Conservation (phyloP, 2,329 filamentous ascomycete genomes). For the Raffaelea ambrosiae region DNA sequence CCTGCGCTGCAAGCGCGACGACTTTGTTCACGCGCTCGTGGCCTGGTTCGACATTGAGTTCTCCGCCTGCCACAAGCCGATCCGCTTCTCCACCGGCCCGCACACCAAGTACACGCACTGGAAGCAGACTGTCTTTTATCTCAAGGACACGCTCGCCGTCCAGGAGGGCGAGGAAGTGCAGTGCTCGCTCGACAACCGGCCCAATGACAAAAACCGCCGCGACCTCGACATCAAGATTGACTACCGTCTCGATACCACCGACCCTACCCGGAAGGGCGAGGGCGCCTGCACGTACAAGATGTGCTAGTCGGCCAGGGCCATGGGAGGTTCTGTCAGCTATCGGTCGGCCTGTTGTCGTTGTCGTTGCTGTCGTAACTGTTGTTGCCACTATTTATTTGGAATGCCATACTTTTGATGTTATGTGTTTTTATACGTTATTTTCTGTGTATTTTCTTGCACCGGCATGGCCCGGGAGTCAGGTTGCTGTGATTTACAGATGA, state of each 20-base stretch:
- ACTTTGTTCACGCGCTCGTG: constrained; percentile 94
- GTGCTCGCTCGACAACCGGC: constrained; percentile 70
- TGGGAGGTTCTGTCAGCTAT: no score
- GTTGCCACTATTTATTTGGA: no score
- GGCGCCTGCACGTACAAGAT: constrained; percentile 75
- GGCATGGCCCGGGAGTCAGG: no score
- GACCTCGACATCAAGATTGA: constrained; percentile 86
- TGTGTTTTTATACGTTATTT: no score
- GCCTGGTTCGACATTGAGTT: constrained; percentile 99
- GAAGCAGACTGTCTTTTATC: constrained; percentile 99
- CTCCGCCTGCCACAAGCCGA: constrained; percentile 94
- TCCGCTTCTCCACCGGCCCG: constrained; percentile 92
- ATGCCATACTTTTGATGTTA: no score
- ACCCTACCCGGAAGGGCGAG: constrained; percentile 58
- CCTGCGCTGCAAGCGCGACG: constrained; percentile 70
- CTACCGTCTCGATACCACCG: constrained; percentile 72
- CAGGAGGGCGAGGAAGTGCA: constrained; percentile 74
- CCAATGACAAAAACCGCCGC: constrained; percentile 88
- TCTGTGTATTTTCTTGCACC: neutral
- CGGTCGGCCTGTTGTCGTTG: neutral
- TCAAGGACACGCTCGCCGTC: constrained; percentile 86
- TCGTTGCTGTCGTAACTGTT: neutral
- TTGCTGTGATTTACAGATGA: no score
- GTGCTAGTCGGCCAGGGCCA: constrained; percentile 39
- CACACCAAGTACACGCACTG: constrained; percentile 99